Base-by-base conservation (phyloP, 1,284 basidiomycete genomes). In the Ustilago esculenta region DNA sequence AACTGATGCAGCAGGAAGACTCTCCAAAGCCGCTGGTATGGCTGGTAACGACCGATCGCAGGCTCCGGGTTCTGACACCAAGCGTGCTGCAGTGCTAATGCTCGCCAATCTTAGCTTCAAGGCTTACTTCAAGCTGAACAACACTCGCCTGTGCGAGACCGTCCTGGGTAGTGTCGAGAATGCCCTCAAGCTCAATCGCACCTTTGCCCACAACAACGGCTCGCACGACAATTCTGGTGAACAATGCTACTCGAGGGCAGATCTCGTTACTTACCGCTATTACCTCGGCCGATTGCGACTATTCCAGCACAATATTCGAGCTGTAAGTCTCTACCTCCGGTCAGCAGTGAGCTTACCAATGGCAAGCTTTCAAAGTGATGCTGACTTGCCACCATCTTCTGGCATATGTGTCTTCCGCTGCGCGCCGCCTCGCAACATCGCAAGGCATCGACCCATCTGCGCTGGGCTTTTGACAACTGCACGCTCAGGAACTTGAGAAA, bases 111-210 rank as follows among this genome's bases (percentile, higher is more conserved):
- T 70, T 27, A 80, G 79, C 46, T 80, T 81, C 63, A 72, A 75
- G 21, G 77, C 77, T 10, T 81, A 81, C 64, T 81, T 81, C 53
- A 72, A 73, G 48, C 71, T 80, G 57, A 81, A 82, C 51, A 84
- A 84, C 49, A 80, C 84, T 27, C 77, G 83, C 2, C 63, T 84
- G 1, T 84, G 83, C 65, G 83, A 84, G 53, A 84, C 84, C 0
- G 82, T 84, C n/a, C 57, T 84, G 14, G 82, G 81, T 21, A 83
- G 82, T 40, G 82, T 82, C 17, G 72, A 81, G 25, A 82, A 83
- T 50, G 81, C 82, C 6, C 52, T 81, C 42, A 72, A 73, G n/a
- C 54, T 76, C 36, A 81, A 81, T 37, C 64, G 67, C 32, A 52
- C 45, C 25, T 60, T 46, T 40, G 41, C 56, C 7, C 52, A 36